Percentiles rank a stretch among this genome's conserved stretches.
Evolutionary conservation across 164 flowering plant species (phyloP).

Genomic region (Stephania cephalantha): DNA sequence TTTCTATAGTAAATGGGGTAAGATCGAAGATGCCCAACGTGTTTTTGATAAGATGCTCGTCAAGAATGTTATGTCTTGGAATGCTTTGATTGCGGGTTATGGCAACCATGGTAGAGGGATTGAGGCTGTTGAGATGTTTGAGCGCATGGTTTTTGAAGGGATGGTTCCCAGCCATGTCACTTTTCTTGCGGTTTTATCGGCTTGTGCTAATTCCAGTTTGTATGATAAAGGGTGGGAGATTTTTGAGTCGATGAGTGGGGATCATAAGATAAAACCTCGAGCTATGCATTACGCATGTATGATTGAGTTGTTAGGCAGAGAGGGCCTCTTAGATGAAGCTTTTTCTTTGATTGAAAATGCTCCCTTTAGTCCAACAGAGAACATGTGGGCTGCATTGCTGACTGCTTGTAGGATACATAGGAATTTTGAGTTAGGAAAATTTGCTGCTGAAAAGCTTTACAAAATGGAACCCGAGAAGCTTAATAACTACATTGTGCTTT

Average conservation of each 20-base stretch:
- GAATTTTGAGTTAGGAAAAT: conserved; percentile 68
- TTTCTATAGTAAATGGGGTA: conserved; percentile 70
- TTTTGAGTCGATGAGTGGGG: conserved; percentile 60
- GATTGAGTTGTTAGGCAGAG: conserved; percentile 66
- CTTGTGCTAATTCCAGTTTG: conserved; percentile 42
- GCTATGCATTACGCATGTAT: conserved; percentile 84
- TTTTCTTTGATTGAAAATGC: conserved; percentile 54
- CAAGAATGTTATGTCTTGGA: conserved; percentile 31
- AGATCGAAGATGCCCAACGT: conserved; percentile 49
- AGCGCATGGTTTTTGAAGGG: conserved; percentile 24
- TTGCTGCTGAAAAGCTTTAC: conserved; percentile 75
- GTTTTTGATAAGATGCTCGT: conserved; percentile 54
- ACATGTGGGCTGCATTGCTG: conserved; percentile 89
- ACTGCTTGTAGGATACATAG: conserved; percentile 70
- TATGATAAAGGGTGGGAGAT: conserved; percentile 56
- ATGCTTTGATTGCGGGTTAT: conserved; percentile 32
- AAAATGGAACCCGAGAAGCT: conserved; percentile 75
- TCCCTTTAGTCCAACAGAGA: conserved; percentile 57
- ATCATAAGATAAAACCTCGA: conserved; percentile 57
- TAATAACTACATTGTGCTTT: conserved; percentile 58
- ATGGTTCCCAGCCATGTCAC: conserved; percentile 31
- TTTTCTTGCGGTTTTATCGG: conserved; percentile 34
- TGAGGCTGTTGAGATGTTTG: conserved; percentile 26
- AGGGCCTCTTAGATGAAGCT: conserved; percentile 70
- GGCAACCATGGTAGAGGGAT: conserved; percentile 28